phyloP scores from a whole-genome alignment of 1,284 basidiomycete species.

The Ustilago vetiveriae region DNA sequence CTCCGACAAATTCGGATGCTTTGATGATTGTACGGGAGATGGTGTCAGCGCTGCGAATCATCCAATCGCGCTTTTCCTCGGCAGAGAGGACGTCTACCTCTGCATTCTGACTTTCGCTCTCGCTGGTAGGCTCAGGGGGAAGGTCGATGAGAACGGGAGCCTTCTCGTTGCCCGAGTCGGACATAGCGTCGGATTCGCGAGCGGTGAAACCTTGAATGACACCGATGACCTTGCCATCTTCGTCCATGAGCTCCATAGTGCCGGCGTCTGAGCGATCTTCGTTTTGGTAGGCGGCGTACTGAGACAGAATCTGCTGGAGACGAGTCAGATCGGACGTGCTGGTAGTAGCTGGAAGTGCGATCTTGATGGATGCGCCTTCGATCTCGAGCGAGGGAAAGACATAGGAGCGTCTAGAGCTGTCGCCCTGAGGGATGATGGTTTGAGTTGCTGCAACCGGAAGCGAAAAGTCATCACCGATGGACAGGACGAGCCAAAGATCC shows the following conservation, averaged over 20 bases:
- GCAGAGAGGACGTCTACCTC: constrained; percentile 36
- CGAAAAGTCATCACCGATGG: constrained; percentile 43
- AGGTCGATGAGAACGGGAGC: constrained; percentile 55
- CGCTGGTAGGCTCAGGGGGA: constrained; percentile 30
- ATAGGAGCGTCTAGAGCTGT: constrained; percentile 23
- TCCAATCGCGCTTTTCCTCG: constrained; percentile 49
- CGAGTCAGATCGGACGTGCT: constrained; percentile 13
- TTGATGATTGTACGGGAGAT: constrained; percentile 61
- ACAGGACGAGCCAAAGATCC: constrained; percentile 52
- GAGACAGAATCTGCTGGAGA: constrained; percentile 53
- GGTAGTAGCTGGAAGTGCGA: constrained; percentile 28
- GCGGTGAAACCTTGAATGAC: constrained; percentile 44
- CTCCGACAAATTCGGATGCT: constrained; percentile 52
- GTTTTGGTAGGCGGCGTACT: constrained; percentile 53
- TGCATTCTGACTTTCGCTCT: constrained; percentile 25
- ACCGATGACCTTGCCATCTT: constrained; percentile 54
- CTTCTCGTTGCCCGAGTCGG: constrained; percentile 51
- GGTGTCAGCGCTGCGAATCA: constrained; percentile 53
- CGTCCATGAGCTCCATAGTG: constrained; percentile 53
- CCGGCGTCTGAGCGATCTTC: constrained; percentile 41
- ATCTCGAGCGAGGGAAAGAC: constrained; percentile 48
- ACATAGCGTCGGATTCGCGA: constrained; percentile 39
- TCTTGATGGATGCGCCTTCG: constrained; percentile 46
- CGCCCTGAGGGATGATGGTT: constrained; percentile 35
- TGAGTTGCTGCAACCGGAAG: constrained; percentile 46